Evolutionary conservation across 352 stramenopile genomes (phyloP).

Genomic region (Blastocystis sp.): DNA sequence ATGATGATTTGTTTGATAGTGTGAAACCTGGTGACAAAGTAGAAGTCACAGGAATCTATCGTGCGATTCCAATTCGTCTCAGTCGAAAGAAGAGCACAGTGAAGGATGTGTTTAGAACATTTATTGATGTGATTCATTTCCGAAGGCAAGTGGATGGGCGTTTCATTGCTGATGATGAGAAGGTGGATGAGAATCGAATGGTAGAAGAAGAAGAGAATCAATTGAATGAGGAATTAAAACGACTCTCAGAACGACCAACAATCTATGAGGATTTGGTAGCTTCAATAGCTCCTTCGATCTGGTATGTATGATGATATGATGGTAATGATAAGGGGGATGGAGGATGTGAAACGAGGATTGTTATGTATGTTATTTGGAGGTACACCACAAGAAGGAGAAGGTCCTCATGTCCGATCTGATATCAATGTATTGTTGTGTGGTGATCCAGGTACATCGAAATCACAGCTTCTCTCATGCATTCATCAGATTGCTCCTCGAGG

Average conservation of each 20-base stretch:
- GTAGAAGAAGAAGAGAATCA: conserved; percentile 63
- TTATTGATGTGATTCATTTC: conserved; percentile 96
- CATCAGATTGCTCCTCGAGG: conserved; percentile 83
- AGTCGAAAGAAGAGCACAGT: conserved; percentile 86
- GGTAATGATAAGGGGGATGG: conserved; percentile 80
- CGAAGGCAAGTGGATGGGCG: conserved; percentile 70
- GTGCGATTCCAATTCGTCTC: conserved; percentile 83
- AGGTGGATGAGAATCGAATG: conserved; percentile 24
- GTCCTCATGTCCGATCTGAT: conserved; percentile 77
- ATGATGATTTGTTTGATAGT: conserved; percentile 93
- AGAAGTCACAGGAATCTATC: conserved; percentile 90
- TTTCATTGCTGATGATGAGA: background rate
- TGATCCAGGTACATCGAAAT: conserved; percentile 92
- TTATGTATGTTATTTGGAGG: conserved; percentile 97
- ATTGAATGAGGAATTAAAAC: conserved; percentile 55
- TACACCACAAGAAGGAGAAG: conserved; percentile 67
- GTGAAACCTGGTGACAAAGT: conserved; percentile 90
- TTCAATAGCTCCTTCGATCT: conserved; percentile 80
- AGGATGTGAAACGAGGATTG: conserved; percentile 96
- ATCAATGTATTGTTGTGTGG: conserved; percentile 96
- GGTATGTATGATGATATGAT: conserved; percentile 57
- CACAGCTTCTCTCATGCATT: conserved; percentile 83
- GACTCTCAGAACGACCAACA: conserved; percentile 68
- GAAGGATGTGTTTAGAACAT: conserved; percentile 93
- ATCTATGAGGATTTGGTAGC: conserved; percentile 74